Conservation (phyloP, 768 basidiomycete genomes). For the Baorangia bicolor region DNA sequence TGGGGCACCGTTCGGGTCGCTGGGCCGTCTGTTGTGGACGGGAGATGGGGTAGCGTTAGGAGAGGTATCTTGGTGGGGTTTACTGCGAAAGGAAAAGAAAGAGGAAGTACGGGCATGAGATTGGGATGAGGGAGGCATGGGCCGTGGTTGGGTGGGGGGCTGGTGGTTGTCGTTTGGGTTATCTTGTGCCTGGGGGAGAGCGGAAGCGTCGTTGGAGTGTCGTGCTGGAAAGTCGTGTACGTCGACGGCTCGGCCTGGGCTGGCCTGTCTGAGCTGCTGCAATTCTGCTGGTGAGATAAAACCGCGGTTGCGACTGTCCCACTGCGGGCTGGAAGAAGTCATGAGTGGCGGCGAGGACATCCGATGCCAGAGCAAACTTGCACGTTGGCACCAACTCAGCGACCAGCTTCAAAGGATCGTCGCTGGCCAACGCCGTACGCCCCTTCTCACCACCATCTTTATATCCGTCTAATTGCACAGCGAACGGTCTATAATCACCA, state of each 20-base stretch:
- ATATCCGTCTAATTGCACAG: not conserved
- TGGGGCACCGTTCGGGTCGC: slow-evolving; percentile 8
- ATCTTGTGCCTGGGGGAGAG: slow-evolving; percentile 15
- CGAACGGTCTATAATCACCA: not conserved
- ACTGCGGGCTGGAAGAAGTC: slow-evolving; percentile 34
- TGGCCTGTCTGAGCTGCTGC: slow-evolving; percentile 35
- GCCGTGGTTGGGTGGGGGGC: slow-evolving; percentile 23
- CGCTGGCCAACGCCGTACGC: not conserved
- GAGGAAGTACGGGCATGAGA: slow-evolving; percentile 58
- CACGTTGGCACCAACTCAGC: not conserved
- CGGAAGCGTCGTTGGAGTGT: slow-evolving; percentile 17
- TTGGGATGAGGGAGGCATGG: slow-evolving; percentile 26
- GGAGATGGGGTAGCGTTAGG: slow-evolving; percentile 16
- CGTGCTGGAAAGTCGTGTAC: slow-evolving; percentile 36
- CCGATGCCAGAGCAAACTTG: not conserved
- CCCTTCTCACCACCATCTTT: not conserved
- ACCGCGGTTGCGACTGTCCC: slow-evolving; percentile 35
- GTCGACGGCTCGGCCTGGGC: slow-evolving; percentile 29
- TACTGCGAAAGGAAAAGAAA: slow-evolving; percentile 61
- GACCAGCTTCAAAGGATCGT: slow-evolving; percentile 4
- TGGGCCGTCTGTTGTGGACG: slow-evolving; percentile 17
- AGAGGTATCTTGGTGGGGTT: slow-evolving; percentile 26
- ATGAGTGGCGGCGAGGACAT: slow-evolving; percentile 21
- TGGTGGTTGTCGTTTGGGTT: slow-evolving; percentile 16
- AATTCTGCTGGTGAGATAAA: slow-evolving; percentile 35